A percentile compares a stretch with the other conserved stretches of the same genome.
These are phyloP conservation scores for Exserohilum rostratum DNA, from an alignment of 2,329 filamentous ascomycete genomes.

Conservation along the genomic window DNA sequence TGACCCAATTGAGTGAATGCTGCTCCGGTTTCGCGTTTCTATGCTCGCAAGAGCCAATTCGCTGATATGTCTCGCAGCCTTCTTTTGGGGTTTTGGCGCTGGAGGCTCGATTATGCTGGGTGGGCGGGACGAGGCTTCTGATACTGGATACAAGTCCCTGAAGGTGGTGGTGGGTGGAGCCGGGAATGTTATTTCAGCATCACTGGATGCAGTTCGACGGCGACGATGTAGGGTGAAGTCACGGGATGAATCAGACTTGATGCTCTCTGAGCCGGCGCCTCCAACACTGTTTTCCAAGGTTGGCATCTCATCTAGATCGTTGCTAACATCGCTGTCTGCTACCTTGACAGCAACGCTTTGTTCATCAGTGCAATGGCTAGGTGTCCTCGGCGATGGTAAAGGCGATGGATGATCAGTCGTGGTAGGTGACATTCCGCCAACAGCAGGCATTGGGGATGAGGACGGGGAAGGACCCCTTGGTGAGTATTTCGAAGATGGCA, in stretches of 20 bases:
- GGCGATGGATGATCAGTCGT: slow-evolving; percentile 40
- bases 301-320: slow-evolving; percentile 38
- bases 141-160: slow-evolving; percentile 28
- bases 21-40: slow-evolving; percentile 24
- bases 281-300: slow-evolving; percentile 33
- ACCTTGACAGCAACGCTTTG: slow-evolving; percentile 43
- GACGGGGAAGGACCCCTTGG: slow-evolving; percentile 42
- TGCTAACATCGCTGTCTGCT: slow-evolving; percentile 43
- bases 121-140: slow-evolving; percentile 31
- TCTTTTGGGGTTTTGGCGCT: slow-evolving; percentile 22
- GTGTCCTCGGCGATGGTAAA: slow-evolving; percentile 46
- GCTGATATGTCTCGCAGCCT: slow-evolving; percentile 19
- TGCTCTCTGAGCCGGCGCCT: slow-evolving; percentile 28
- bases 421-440: slow-evolving; percentile 37
- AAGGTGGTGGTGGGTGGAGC: slow-evolving; percentile 18
- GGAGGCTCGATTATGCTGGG: slow-evolving; percentile 31
- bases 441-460: slow-evolving; percentile 31
- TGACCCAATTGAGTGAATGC: slow-evolving; percentile 23
- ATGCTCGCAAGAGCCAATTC: slow-evolving; percentile 21
- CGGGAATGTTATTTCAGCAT: slow-evolving; percentile 35
- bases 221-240: slow-evolving; percentile 29
- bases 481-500: slow-evolving; percentile 37
- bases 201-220: slow-evolving; percentile 45
- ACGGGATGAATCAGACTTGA: slow-evolving; percentile 27
- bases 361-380: slow-evolving; percentile 35